Base-by-base conservation (phyloP, 179 eudicot genomes). In the Beta corolliflora region DNA sequence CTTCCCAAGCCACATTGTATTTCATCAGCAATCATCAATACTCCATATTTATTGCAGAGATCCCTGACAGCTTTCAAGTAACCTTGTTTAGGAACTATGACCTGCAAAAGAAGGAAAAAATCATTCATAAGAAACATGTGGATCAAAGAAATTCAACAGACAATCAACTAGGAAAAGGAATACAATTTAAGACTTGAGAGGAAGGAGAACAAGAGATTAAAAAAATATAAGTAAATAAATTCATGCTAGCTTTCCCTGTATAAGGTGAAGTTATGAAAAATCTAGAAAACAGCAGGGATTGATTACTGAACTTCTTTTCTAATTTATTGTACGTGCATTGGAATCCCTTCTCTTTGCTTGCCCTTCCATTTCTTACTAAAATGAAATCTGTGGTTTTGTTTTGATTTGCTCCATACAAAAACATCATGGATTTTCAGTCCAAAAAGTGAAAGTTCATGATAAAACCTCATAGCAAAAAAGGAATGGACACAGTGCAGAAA, bases 11-110 rank as follows among this genome's bases (percentile, higher is more conserved):
- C 99, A 83, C 94, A 92, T 88, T 95, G 99, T 84, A 95, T 91
- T 88, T 95, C 99, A 87, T 95, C 99, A 73, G 99, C 99, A 81
- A 95, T 92, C 99, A 95, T 95, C 85, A 95, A 83, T 60, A 95
- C 79, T 71, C 89, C 84, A 79, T 90, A 92, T 70, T 90, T 92
- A 60, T 97, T 88, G 90, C 98, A 95, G 59, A 95, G 93, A 79
- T 93, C 91, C 84, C 97, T 89, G 75, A 95, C 94, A 73, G 92
- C 90, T 85, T 93, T 91, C 59, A 95, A 83, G 87, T 93, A 95
- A 54, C 97, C 98, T 79, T 93, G 89, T 25, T 90, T 94, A 71
- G 98, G 98, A 72, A 95, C 85, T 77, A 92, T 84, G 73, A 95
- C 98, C 98, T 95, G 84, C 82, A 77, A 84, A 64, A 36, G 67